Evolutionary conservation across 495 filamentous ascomycete species (phyloP).

Genomic region (Darksidea phi): DNA sequence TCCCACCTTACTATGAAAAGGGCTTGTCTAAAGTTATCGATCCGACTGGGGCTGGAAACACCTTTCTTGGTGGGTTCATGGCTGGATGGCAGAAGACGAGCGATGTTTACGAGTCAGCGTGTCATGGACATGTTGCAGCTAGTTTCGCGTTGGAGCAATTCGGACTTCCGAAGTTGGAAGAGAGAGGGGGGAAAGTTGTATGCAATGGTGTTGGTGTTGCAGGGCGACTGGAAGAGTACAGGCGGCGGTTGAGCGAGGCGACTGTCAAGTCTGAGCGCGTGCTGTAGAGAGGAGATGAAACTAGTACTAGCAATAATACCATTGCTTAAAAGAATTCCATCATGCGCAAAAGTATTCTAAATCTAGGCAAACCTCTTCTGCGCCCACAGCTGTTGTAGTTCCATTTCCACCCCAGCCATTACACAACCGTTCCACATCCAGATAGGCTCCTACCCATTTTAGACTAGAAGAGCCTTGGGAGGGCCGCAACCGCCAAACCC

Average conservation of each 20-base stretch:
- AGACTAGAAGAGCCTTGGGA: no score
- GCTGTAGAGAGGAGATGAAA: no score
- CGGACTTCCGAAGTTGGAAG: conserved; percentile 2
- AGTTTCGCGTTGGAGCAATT: conserved; percentile 17
- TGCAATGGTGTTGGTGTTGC: conserved; percentile 3
- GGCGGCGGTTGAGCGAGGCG: background rate
- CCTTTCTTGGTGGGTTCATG: background rate
- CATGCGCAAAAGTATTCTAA: no score
- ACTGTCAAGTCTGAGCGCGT: conserved; percentile 1
- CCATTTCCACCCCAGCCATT: no score
- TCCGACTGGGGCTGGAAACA: conserved; percentile 5
- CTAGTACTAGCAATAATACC: no score
- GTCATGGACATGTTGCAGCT: conserved; percentile 14
- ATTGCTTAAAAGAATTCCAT: no score
- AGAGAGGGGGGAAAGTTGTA: background rate
- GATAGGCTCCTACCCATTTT: no score
- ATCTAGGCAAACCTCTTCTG: no score
- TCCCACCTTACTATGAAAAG: conserved; percentile 8
- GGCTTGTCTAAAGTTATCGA: background rate
- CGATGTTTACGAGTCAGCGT: background rate
- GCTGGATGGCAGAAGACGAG: conserved; percentile 6
- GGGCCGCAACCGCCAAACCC: no score
- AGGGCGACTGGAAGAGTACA: conserved; percentile 7
- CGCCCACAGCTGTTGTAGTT: no score
- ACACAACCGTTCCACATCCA: no score